Base-by-base conservation (phyloP, 805 yeast species). In the Kazachstania psychrophila region DNA sequence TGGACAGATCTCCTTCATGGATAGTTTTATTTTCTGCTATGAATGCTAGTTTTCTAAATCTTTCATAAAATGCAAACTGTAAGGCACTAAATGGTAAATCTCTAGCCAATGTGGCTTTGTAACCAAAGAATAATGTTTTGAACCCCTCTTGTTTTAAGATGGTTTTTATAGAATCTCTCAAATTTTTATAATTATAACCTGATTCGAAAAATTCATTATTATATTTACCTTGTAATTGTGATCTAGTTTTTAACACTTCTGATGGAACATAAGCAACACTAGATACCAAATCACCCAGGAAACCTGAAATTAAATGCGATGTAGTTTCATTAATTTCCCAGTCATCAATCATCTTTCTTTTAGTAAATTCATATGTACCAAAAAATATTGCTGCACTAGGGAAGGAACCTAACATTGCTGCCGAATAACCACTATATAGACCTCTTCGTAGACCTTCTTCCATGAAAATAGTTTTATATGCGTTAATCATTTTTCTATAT, bases 381-480 rank as follows among this genome's bases (percentile, higher is more conserved):
- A 92, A 92, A 57, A 92, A 92, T n/a, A 87, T 73, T 15, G 94
- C 88, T 2, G 97, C 89, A 25, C 92, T 81, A 5, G 98, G 98
- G 44, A 92, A 75, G 0, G 94, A 82, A 0, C 99, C 99, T 20
- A 85, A 56, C 68, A 88, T 72, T 1, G 96, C 96, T 2, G 97
- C 95, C 12, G 76, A 62, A 60, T 88, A 88, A 1, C 99, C 99
- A 14, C 95, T 80, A 54, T 92, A 92, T 5, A 92, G 63, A 1
- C 98, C 98, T 40, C 79, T 70, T 34, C 72, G 58, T 7, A 92
- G 46, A 0, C 98, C 98, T 65, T 92, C 98, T 49, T 89, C 84
- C 28, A 68, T 55, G 34, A 81, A 61, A n/a, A 92, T 81, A 0
- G 89, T 79, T 19, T 61, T 43, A 50, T 82, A 86, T 0, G 96